Base-by-base conservation (phyloP, 139 green algal species). In the Coelastrella sp. region DNA sequence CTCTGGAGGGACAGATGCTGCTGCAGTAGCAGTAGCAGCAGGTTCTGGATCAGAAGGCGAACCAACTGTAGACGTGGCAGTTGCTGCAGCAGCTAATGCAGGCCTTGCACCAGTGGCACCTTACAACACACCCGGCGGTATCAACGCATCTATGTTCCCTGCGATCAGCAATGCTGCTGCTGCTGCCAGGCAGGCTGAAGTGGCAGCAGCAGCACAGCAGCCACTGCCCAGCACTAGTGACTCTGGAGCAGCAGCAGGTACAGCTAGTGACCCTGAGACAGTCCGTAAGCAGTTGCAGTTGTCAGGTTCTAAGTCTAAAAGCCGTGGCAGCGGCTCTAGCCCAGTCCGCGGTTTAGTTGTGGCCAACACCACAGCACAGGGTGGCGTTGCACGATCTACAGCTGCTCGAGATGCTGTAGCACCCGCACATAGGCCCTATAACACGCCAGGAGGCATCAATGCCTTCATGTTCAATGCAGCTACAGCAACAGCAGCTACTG, bases 111-210 rank as follows among this genome's bases (percentile, higher is more conserved):
- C 6, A 4, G 6, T 59, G 7, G 32, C 23, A 5, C 22, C 23
- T 16, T 80, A 80, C 74, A 57, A 57, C 74, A 80, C 74, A 13
- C 74, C 74, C 14, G 74, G 74, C 4, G 83, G 83, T 10, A 88
- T 88, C 83, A 88, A 88, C 54, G 83, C 83, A 11, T 71, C n/a
- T 32, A 88, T 88, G 83, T 88, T 66, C 54, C 83, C 83, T 56
- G 68, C 68, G 47, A 20, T 7, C 60, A 68, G 64, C 23, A 61
- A 16, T 78, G 81, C 60, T 78, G 81, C 78, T 84, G 78, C 47
- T 73, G 78, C 78, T 73, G 47, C 17, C 19, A 32, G n/a, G 79
- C 8, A 23, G 56, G 81, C 20, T 23, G 61, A 77, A 4, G 23
- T 87, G 11, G 61, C 64, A 6, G 81, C 81, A 64, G 81, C 58